phyloP scores from a whole-genome alignment of 2,329 filamentous ascomycete species.

The Kalmusia sp. region DNA sequence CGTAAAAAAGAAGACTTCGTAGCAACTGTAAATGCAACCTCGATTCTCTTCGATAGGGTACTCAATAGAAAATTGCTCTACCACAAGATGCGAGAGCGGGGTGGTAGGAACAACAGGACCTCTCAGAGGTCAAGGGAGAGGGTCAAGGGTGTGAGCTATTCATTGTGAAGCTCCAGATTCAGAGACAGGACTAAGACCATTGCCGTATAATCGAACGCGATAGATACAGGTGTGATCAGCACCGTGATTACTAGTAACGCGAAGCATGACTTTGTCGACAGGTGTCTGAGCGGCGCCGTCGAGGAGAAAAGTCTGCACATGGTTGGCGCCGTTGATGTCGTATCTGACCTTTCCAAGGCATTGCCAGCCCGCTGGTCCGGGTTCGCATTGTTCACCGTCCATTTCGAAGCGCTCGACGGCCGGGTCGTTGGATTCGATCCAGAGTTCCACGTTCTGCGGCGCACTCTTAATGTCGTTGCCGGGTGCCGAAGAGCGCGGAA shows the following conservation, averaged over 20 bases:
- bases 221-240: conserved; percentile 55
- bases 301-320: conserved; percentile 51
- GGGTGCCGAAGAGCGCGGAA: conserved; percentile 47
- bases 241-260: conserved; percentile 54
- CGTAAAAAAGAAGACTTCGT: not conserved
- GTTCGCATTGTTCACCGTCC: conserved; percentile 19
- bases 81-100: too few species aligned
- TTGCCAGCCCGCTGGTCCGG: conserved; percentile 37
- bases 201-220: conserved; percentile 53
- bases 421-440: conserved; percentile 47
- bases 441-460: conserved; percentile 54
- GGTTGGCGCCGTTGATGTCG: conserved; percentile 49
- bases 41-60: too few species aligned
- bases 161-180: conserved; percentile 12
- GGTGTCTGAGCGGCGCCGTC: conserved; percentile 34
- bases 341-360: conserved; percentile 52
- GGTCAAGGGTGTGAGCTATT: not conserved
- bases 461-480: conserved; percentile 48
- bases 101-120: too few species aligned
- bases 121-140: too few species aligned
- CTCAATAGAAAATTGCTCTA: too few species aligned
- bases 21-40: too few species aligned
- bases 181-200: conserved; percentile 6
- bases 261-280: conserved; percentile 46
- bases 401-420: conserved; percentile 25